A percentile compares a stretch with the other conserved stretches of the same genome.
Evolutionary conservation across 371 early-diverging fungal genomes (phyloP).

Genomic region (Circinella minor): DNA sequence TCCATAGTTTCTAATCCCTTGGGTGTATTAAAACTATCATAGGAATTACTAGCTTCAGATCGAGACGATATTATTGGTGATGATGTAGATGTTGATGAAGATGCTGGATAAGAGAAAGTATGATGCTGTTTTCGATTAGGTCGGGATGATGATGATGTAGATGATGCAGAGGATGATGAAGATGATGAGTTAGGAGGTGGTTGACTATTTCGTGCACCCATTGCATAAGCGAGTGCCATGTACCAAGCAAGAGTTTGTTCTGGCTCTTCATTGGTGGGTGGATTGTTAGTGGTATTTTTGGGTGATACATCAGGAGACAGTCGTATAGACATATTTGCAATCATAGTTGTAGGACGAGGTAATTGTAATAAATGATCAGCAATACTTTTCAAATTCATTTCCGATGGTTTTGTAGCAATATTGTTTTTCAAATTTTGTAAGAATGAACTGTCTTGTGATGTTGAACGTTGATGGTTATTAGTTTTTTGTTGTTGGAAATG

Average conservation of each 20-base stretch:
- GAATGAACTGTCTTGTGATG: constrained; percentile 28
- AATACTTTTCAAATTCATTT: constrained; percentile 39
- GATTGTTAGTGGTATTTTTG: background rate
- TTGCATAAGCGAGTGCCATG: constrained; percentile 54
- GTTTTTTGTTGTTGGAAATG: constrained; percentile 39
- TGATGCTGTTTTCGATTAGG: constrained; percentile 24
- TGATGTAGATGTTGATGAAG: constrained; percentile 17
- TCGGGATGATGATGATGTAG: constrained; percentile 8
- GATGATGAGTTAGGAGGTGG: background rate
- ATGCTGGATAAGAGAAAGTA: constrained; percentile 15
- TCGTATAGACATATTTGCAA: constrained; percentile 38
- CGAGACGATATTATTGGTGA: constrained; percentile 10
- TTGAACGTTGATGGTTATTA: constrained; percentile 13
- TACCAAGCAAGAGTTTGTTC: constrained; percentile 54
- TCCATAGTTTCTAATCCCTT: constrained; percentile 17
- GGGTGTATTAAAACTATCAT: constrained; percentile 15
- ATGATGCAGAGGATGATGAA: background rate
- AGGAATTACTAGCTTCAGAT: constrained; percentile 13
- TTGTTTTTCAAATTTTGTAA: constrained; percentile 50
- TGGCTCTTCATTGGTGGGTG: constrained; percentile 25
- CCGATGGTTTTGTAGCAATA: constrained; percentile 42
- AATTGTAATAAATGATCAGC: constrained; percentile 47
- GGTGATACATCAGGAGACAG: constrained; percentile 20
- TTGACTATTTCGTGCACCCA: constrained; percentile 39
- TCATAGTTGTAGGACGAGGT: constrained; percentile 42